Evolutionary conservation across 2,329 filamentous ascomycete genomes (phyloP).

Genomic region (Bisporella sp.): DNA sequence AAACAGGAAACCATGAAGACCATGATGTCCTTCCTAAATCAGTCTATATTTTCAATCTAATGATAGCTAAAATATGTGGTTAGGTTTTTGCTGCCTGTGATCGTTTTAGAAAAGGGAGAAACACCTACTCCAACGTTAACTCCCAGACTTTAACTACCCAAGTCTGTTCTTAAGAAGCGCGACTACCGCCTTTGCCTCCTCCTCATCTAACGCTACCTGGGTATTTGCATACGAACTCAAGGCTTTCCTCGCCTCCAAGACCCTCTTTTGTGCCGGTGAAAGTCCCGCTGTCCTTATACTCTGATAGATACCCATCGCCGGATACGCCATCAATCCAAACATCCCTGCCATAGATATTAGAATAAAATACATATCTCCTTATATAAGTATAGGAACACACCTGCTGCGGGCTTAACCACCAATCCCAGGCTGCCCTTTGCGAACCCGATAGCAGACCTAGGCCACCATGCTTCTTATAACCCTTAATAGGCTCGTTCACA

Average conservation of each 20-base stretch:
- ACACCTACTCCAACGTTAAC: no score
- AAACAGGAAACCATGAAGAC: no score
- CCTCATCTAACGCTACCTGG: no score
- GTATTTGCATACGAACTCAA: no score
- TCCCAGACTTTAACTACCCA: no score
- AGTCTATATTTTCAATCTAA: no score
- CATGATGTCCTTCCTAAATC: no score
- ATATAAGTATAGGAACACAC: background rate
- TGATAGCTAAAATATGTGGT: no score
- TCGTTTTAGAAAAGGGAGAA: no score
- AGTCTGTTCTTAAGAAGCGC: no score
- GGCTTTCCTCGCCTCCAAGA: background rate
- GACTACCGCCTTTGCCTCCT: no score
- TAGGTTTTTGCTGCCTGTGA: no score
- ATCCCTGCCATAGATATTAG: background rate
- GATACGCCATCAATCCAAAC: background rate
- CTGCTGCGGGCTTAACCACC: constrained; percentile 3
- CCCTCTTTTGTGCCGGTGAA: background rate
- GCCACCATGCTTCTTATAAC: background rate
- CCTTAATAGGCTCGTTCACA: background rate
- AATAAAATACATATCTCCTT: background rate
- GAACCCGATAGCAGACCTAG: constrained; percentile 2
- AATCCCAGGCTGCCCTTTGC: constrained; percentile 4
- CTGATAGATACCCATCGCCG: background rate
- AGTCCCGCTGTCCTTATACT: background rate